phyloP scores from a whole-genome alignment of 495 filamentous ascomycete species.

The Daldinia decipiens region DNA sequence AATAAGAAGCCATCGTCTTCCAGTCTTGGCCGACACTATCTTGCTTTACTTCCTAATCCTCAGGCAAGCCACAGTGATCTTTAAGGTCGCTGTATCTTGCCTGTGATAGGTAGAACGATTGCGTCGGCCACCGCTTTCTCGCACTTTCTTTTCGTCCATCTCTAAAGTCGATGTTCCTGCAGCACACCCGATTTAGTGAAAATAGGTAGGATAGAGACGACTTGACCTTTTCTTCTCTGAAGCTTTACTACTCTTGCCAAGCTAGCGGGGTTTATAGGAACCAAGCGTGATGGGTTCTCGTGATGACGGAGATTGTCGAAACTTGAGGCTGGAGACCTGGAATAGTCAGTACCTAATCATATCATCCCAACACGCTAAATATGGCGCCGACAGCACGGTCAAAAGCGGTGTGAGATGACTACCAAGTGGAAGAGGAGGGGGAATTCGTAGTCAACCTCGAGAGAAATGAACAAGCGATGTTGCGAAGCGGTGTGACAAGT shows the following conservation, averaged over 20 bases:
- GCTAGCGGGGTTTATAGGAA: constrained; percentile 29
- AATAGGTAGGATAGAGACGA: constrained; percentile 6
- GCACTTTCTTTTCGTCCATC: constrained; percentile 35
- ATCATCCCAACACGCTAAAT: constrained; percentile 15
- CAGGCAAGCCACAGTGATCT: constrained; percentile 20
- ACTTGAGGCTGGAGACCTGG: constrained; percentile 26
- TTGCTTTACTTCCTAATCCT: constrained; percentile 12
- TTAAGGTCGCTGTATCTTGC: constrained; percentile 26
- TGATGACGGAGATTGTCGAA: constrained; percentile 27
- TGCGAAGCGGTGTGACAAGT: constrained; percentile 41
- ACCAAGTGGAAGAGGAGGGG: not conserved
- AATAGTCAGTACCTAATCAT: constrained; percentile 23
- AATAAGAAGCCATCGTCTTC: constrained; percentile 16
- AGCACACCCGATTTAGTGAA: constrained; percentile 35
- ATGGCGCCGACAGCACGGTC: constrained; percentile 12
- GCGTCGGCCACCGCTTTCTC: constrained; percentile 36
- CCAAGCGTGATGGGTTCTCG: constrained; percentile 31
- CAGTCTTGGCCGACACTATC: constrained; percentile 36
- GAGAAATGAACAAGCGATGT: constrained; percentile 13
- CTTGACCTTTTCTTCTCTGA: constrained; percentile 21
- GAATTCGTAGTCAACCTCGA: constrained; percentile 10
- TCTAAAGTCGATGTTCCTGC: constrained; percentile 26
- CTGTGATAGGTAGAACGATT: constrained; percentile 32
- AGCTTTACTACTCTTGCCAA: constrained; percentile 22
- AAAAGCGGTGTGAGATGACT: constrained; percentile 37